phyloP scores from a whole-genome alignment of 176 grass and related monocot genomes.

The Stipa capillata region DNA sequence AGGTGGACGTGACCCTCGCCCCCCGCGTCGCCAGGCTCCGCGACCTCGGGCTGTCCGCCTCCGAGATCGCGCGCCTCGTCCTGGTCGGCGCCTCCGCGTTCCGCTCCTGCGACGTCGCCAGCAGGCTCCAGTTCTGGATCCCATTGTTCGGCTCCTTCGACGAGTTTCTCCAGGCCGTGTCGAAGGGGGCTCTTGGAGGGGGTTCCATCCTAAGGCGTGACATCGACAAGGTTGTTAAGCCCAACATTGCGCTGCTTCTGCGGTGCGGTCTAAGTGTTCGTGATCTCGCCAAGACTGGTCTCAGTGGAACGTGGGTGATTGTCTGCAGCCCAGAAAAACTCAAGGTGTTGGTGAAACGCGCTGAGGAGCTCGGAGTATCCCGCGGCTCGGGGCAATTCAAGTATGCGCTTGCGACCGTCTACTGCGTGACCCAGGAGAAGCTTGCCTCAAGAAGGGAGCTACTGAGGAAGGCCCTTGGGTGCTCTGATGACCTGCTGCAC shows the following conservation, averaged over 20 bases:
- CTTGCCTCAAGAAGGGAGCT: background rate
- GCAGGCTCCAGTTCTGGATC: too few relatives aligned
- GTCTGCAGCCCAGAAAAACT: background rate
- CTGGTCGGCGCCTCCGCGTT: too few relatives aligned
- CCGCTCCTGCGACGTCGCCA: too few relatives aligned
- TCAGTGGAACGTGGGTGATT: background rate
- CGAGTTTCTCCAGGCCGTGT: too few relatives aligned
- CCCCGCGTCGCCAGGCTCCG: too few relatives aligned
- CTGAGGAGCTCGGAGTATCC: background rate
- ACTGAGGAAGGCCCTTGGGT: constrained; percentile 9
- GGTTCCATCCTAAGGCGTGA: too few relatives aligned
- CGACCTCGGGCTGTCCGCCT: too few relatives aligned
- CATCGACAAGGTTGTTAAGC: background rate
- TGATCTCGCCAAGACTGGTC: background rate
- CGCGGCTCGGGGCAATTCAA: background rate
- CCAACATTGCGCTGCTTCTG: background rate
- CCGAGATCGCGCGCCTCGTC: too few relatives aligned
- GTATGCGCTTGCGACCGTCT: background rate
- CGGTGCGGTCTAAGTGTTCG: background rate
- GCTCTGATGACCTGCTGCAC: constrained; percentile 19
- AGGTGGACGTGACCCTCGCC: too few relatives aligned
- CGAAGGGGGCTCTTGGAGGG: too few relatives aligned
- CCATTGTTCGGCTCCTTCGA: too few relatives aligned
- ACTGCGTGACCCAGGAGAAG: background rate
- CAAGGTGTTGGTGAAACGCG: background rate